Evolutionary conservation across 805 yeast genomes (phyloP), one percentile per base, ranked within the genome.

Genomic region (Ogataea allantospora): DNA sequence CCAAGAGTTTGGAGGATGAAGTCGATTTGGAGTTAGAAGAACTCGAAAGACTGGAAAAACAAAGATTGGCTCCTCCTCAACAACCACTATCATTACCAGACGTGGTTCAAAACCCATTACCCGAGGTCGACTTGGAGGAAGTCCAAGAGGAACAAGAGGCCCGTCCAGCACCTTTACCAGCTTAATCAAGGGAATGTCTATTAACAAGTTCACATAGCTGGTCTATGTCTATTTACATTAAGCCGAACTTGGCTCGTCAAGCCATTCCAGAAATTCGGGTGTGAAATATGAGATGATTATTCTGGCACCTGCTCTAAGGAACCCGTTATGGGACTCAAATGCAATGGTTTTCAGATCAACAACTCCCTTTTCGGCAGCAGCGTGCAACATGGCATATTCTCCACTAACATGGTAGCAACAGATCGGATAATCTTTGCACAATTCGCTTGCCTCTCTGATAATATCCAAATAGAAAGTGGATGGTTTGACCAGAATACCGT

Each of bases 331-430:
- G 32, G 93, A 68, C 67, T 93, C 99, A 54, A 84, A 85, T 0
- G 88, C 77, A 72, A 79, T 63, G 41, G 78, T 63, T 64, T 86
- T 83, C 63, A 93, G 73, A 61, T 91, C 97, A 44, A 83, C 85
- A 43, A 89, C 75, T 25, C 95, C 95, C 71, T 88, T 88, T 55
- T 88, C 97, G 20, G 97, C 97, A 36, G 96, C 98, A 6, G 99
- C 99, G 58, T 89, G 95, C 47, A 93, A 65, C 99, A 93, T 93
- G 21, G 98, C 97, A 57, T 77, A 93, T 65, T 93, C 99, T 27
- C 99, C 99, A 59, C 91, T 80, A 16, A 93, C 99, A 63, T 93
- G 99, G 65, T 93, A 93, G 18, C 95, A 89, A 55, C 96, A 88
- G 36, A 93, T 68, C 18, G 99, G 99, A 51, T 84, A 77, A 59